phyloP scores from a whole-genome alignment of 2,329 filamentous ascomycete genomes.

The Xylariaceae sp. region DNA sequence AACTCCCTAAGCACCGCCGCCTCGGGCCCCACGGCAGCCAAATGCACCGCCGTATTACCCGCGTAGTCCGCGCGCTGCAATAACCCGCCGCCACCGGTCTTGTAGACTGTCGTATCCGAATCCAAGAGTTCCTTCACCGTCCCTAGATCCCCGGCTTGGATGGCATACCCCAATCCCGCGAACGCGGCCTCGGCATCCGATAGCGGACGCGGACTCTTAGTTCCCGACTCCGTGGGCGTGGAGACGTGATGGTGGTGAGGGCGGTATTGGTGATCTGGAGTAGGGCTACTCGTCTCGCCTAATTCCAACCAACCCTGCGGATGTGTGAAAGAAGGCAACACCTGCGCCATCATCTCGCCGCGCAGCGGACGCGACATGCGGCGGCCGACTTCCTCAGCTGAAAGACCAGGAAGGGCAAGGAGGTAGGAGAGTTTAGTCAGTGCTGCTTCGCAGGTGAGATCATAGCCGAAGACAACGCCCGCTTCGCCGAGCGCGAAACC shows the following conservation, averaged over 20 bases:
- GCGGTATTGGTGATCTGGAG: too few species aligned
- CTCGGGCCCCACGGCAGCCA: constrained; percentile 50
- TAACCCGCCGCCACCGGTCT: constrained; percentile 53
- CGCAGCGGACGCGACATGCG: constrained; percentile 71
- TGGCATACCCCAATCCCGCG: constrained; percentile 72
- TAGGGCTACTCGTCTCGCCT: constrained; percentile 25
- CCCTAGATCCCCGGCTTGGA: constrained; percentile 62
- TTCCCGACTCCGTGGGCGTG: constrained; percentile 54
- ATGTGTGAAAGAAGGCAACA: constrained; percentile 69
- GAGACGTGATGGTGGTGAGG: constrained; percentile 18
- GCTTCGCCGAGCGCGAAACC: constrained; percentile 73
- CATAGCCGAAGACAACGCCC: constrained; percentile 83
- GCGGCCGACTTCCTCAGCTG: constrained; percentile 58
- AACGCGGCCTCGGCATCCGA: constrained; percentile 56
- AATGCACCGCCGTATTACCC: constrained; percentile 65
- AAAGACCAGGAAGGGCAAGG: constrained; percentile 61
- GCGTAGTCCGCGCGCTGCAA: constrained; percentile 74
- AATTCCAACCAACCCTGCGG: constrained; percentile 53
- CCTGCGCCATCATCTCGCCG: constrained; percentile 78
- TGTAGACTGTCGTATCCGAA: constrained; percentile 50
- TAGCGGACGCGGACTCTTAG: constrained; percentile 41
- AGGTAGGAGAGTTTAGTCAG: constrained; percentile 88
- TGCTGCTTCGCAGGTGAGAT: constrained; percentile 84
- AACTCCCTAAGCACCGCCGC: constrained; percentile 53
- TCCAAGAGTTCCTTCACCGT: constrained; percentile 63